Conservation (phyloP, 1,139 yeast species). For the Magnusiomyces paraingens region DNA sequence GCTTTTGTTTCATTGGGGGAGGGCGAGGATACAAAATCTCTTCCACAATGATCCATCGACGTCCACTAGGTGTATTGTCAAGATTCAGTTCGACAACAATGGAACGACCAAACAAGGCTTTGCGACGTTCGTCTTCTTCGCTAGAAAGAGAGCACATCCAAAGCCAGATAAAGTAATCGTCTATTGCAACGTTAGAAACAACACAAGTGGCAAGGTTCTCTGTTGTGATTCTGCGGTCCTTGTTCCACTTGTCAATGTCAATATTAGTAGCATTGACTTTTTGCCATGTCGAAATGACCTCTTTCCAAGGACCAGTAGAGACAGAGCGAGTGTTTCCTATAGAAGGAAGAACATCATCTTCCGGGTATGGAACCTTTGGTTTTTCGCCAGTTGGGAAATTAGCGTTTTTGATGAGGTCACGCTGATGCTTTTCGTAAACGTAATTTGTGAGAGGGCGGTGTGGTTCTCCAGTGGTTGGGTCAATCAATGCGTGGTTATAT, state of each 20-base stretch:
- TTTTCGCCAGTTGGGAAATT: conserved; percentile 25
- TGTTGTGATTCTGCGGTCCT: conserved; percentile 12
- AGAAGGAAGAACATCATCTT: conserved; percentile 12
- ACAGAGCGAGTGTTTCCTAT: background rate
- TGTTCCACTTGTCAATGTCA: conserved; percentile 9
- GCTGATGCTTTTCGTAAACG: conserved; percentile 28
- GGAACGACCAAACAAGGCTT: conserved; percentile 71
- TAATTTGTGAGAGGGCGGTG: conserved; percentile 28
- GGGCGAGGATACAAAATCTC: conserved; percentile 38
- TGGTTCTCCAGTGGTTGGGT: conserved; percentile 28
- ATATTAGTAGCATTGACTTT: conserved; percentile 8
- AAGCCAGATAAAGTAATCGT: conserved; percentile 86
- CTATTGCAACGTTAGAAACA: conserved; percentile 61
- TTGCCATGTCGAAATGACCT: conserved; percentile 11
- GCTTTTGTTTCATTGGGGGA: conserved; percentile 21
- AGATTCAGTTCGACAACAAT: conserved; percentile 61
- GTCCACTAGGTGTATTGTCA: conserved; percentile 38
- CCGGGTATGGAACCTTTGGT: conserved; percentile 27
- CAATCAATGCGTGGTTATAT: conserved; percentile 33
- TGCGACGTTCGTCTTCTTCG: conserved; percentile 62
- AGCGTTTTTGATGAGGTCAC: conserved; percentile 19
- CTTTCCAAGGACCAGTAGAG: conserved; percentile 12
- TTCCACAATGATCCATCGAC: conserved; percentile 77
- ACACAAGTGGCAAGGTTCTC: conserved; percentile 40
- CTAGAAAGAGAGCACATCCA: conserved; percentile 76